These are phyloP conservation scores for Alternaria brassicicola DNA, from an alignment of 2,329 filamentous ascomycete species.

Conservation along the genomic window DNA sequence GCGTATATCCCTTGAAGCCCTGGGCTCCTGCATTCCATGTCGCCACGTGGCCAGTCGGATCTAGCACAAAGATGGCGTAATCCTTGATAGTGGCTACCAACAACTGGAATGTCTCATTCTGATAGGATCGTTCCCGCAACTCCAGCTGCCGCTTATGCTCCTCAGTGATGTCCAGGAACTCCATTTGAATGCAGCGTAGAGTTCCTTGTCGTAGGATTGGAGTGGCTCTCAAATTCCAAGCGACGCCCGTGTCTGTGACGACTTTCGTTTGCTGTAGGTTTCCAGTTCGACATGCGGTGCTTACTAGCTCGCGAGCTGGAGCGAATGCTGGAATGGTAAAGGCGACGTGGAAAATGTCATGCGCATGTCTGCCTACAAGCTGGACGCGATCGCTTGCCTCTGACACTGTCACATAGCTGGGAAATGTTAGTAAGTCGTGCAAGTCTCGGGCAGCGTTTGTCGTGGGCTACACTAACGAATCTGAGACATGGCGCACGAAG, in stretches of 20 bases:
- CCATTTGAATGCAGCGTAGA: slow-evolving; percentile 53
- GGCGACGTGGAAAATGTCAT: slow-evolving; percentile 47
- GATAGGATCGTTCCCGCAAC: slow-evolving; percentile 53
- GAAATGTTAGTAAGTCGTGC: not conserved
- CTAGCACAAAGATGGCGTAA: slow-evolving; percentile 68
- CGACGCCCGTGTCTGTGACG: slow-evolving; percentile 28
- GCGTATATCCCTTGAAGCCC: slow-evolving; percentile 62
- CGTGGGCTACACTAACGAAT: slow-evolving; percentile 33
- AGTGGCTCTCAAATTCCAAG: slow-evolving; percentile 49
- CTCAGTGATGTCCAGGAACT: slow-evolving; percentile 49
- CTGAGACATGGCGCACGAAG: slow-evolving; percentile 57
- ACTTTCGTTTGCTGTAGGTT: slow-evolving; percentile 46
- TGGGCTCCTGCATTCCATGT: slow-evolving; percentile 66
- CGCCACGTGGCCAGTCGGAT: slow-evolving; percentile 60
- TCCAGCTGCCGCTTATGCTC: slow-evolving; percentile 44
- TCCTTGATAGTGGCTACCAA: slow-evolving; percentile 66
- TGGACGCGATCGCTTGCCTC: slow-evolving; percentile 40
- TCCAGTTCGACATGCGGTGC: slow-evolving; percentile 46
- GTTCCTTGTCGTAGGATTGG: slow-evolving; percentile 52
- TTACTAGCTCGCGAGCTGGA: slow-evolving; percentile 47
- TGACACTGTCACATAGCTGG: slow-evolving; percentile 45
- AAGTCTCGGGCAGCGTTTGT: not conserved
- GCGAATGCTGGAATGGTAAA: slow-evolving; percentile 47
- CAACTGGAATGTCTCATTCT: slow-evolving; percentile 64
- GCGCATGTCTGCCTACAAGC: slow-evolving; percentile 47